Evolutionary conservation across 2,329 filamentous ascomycete species (phyloP).

Genomic region (Calonectria pauciramosa): DNA sequence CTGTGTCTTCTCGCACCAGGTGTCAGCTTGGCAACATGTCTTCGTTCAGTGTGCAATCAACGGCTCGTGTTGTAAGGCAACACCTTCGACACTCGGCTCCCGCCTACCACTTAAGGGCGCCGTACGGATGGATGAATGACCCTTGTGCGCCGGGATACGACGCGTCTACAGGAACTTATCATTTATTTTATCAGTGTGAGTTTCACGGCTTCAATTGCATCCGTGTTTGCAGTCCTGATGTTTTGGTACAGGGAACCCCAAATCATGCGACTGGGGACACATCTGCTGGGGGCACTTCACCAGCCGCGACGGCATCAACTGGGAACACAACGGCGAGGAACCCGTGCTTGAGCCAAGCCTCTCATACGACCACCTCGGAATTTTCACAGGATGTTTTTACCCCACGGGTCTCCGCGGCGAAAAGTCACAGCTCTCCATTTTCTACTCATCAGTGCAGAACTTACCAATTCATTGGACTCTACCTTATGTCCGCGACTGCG

Average conservation of each 20-base stretch:
- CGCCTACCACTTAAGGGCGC: conserved; percentile 41
- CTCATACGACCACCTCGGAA: conserved; percentile 63
- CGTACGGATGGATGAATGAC: conserved; percentile 42
- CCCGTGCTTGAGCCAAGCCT: conserved; percentile 53
- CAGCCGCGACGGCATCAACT: conserved; percentile 56
- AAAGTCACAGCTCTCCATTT: conserved; percentile 45
- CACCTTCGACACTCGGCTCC: conserved; percentile 19
- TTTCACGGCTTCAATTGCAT: background rate
- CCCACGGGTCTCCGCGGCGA: conserved; percentile 62
- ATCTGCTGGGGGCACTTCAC: conserved; percentile 66
- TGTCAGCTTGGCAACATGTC: background rate
- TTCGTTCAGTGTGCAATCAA: background rate
- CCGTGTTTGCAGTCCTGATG: background rate
- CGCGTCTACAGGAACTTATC: conserved; percentile 37
- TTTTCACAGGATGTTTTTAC: conserved; percentile 65
- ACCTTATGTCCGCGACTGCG: conserved; percentile 57
- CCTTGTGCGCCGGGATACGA: conserved; percentile 42
- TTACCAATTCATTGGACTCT: conserved; percentile 55
- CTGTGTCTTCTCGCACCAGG: no score
- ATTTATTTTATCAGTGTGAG: conserved; percentile 44
- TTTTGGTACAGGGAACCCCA: conserved; percentile 50
- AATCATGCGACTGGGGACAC: conserved; percentile 54
- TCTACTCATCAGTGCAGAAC: conserved; percentile 52
- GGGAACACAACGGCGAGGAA: conserved; percentile 55
- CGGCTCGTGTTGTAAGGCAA: background rate